Percentiles rank a stretch among this genome's conserved stretches.
Conservation (phyloP, 208 protist species). For the Vickermania ingenoplastis region DNA sequence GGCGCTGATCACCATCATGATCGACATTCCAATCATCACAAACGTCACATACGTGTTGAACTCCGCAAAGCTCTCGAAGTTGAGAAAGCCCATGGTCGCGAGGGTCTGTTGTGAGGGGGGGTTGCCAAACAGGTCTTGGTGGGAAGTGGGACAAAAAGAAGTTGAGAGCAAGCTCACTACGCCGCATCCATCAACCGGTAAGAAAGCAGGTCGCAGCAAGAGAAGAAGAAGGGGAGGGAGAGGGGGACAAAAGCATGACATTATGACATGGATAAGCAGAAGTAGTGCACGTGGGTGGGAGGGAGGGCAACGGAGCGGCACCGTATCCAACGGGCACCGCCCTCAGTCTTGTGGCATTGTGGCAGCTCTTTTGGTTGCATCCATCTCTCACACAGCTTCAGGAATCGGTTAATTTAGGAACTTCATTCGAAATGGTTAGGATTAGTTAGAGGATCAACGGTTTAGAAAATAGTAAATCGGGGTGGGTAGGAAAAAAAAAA, state of each 20-base stretch:
- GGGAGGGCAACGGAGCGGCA: not conserved
- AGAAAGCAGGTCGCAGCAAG: not conserved
- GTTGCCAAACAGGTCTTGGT: not conserved
- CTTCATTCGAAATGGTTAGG: not conserved
- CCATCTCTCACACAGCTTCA: not conserved
- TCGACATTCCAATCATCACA: slow-evolving; percentile 9
- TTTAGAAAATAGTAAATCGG: slow-evolving; percentile 2
- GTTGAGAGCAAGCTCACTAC: not conserved
- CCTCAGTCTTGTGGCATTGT: not conserved
- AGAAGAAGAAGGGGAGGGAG: not conserved
- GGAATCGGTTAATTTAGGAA: not conserved
- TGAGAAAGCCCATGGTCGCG: slow-evolving; percentile 7
- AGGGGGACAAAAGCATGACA: slow-evolving; percentile 2
- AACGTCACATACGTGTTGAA: slow-evolving; percentile 32
- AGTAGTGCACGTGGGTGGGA: not conserved
- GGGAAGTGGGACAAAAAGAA: not conserved
- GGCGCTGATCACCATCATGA: too few relatives aligned
- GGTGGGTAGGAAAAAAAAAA: not conserved
- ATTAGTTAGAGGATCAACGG: not conserved
- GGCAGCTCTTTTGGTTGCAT: not conserved
- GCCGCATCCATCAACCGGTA: not conserved
- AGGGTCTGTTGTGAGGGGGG: not conserved
- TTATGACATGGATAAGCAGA: not conserved
- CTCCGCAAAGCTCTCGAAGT: slow-evolving; percentile 13
- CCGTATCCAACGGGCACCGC: not conserved